Evolutionary conservation across 2,329 filamentous ascomycete genomes (phyloP).

Genomic region (Aspergillus novoparasiticus): DNA sequence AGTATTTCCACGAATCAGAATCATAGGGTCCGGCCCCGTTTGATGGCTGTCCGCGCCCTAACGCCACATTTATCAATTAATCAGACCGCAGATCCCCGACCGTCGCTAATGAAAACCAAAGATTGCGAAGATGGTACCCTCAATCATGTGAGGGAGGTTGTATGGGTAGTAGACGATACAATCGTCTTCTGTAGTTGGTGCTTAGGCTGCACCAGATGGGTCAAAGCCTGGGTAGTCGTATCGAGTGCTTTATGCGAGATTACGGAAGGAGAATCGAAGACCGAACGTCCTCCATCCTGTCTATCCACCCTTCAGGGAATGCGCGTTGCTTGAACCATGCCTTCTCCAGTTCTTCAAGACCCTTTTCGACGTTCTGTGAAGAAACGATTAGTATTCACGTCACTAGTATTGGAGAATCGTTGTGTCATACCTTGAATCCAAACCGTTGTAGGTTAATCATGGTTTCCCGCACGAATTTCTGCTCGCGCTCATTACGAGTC

Average conservation of each 20-base stretch:
- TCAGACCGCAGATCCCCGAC: neutral
- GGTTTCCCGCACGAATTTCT: conserved; percentile 34
- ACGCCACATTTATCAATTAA: conserved; percentile 4
- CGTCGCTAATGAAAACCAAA: conserved; percentile 12
- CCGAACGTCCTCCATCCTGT: conserved; percentile 36
- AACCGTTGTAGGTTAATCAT: conserved; percentile 32
- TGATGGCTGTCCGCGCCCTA: conserved; percentile 4
- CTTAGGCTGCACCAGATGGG: neutral
- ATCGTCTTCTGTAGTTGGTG: neutral
- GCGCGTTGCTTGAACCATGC: conserved; percentile 36
- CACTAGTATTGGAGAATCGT: neutral
- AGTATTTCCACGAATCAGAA: conserved; percentile 10
- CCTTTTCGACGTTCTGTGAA: conserved; percentile 33
- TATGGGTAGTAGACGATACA: neutral
- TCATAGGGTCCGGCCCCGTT: conserved; percentile 14
- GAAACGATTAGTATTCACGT: conserved; percentile 1
- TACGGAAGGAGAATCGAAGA: conserved; percentile 36
- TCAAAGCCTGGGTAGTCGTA: neutral
- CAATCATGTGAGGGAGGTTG: neutral
- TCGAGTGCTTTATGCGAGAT: neutral
- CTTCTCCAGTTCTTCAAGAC: conserved; percentile 31
- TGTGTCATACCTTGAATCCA: conserved; percentile 30
- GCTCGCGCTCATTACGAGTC: conserved; percentile 29
- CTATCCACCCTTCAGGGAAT: conserved; percentile 36
- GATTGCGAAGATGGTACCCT: neutral